phyloP scores from a whole-genome alignment of 1,139 yeast species.

The Sugiyamaella japonica region DNA sequence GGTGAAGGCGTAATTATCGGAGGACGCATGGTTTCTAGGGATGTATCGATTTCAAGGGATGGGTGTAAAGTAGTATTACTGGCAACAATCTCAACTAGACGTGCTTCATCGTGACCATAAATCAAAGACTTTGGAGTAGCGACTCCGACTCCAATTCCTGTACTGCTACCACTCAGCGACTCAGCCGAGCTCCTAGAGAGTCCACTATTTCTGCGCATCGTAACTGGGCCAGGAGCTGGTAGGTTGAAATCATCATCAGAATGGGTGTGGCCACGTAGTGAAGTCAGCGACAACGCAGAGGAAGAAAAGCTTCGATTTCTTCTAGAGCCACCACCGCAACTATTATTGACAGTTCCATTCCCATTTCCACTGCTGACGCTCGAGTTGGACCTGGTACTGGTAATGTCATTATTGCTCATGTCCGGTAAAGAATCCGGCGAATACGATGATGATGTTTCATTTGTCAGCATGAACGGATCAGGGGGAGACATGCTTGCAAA shows the following conservation, averaged over 20 bases:
- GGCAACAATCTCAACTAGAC: background rate
- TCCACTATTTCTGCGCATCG: constrained; percentile 24
- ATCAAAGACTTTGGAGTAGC: constrained; percentile 4
- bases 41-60: background rate
- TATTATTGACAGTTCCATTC: background rate
- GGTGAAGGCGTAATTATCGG: background rate
- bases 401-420: constrained; percentile 1
- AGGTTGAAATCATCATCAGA: constrained; percentile 23
- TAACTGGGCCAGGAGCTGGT: constrained; percentile 26
- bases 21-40: background rate
- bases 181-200: constrained; percentile 24
- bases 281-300: constrained; percentile 18
- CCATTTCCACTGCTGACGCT: constrained; percentile 10
- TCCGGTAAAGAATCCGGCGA: constrained; percentile 12
- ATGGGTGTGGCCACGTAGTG: constrained; percentile 15
- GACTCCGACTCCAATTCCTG: background rate
- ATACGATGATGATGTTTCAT: background rate
- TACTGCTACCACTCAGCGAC: constrained; percentile 16
- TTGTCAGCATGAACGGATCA: constrained; percentile 10
- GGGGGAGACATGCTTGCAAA: constrained; percentile 16
- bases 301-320: constrained; percentile 26
- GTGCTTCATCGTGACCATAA: background rate
- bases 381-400: constrained; percentile 3
- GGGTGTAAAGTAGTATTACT: background rate
- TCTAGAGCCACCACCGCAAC: constrained; percentile 4